Evolutionary conservation across 495 filamentous ascomycete species (phyloP), one percentile per base, ranked within the genome.

Genomic region (Clavariopsis aquatica): DNA sequence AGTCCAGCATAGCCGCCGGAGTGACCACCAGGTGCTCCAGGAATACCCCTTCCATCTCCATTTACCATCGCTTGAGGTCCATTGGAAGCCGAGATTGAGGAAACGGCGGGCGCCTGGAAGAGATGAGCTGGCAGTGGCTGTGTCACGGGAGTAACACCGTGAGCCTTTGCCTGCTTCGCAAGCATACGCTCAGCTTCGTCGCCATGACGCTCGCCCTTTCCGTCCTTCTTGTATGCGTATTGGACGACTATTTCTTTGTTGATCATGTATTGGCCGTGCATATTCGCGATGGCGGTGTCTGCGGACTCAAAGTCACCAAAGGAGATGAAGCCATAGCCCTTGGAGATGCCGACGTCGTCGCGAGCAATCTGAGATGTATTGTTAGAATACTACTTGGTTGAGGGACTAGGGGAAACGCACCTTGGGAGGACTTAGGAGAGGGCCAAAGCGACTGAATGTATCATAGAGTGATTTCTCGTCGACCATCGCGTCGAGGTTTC

Each of bases 221-320:
- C 94, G 71, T 98, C 95, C 76, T 98, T 98, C 83, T 98, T 98
- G 81, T 96, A 98, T 43, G 94, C 94, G 76, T 98, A 98, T 74
- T 98, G 93, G 45, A 98, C 95, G 1, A 87, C 89, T 68, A 96
- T 86, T 71, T 94, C 87, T 77, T 96, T 96, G 79, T 96, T 96
- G 85, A 95, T 94, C 52, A 98, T 83, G 76, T 92, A 96, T 76
- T 98, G 93, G 56, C 92, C 91, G 74, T 97, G 90, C 93, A 98
- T 96, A 71, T 91, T 91, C 54, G 85, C 80, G 58, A 95, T 89
- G 28, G 94, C 95, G 60, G 90, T 89, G 70, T 98, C 94, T 22
- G 91, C 93, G 62, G 92, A 91, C 76, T 98, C 94, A 74, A 98
- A 98, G 65, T 89, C 89, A 70, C 88, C 86, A 72, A 94, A 98